Conservation (phyloP, 108 stramenopile genomes). For the Cyclotella distinguenda region DNA sequence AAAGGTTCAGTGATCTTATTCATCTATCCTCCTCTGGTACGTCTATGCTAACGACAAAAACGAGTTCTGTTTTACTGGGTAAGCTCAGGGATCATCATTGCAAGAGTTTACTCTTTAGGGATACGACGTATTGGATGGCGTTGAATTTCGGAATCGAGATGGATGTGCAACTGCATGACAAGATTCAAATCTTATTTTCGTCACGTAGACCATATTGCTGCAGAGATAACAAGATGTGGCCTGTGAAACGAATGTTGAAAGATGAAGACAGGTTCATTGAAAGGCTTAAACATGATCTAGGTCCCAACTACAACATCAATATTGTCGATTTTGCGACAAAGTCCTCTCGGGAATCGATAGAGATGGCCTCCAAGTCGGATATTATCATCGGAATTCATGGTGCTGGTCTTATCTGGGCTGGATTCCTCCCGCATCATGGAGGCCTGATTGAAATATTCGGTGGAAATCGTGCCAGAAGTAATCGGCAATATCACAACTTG, state of each 20-base stretch:
- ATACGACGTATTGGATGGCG: constrained; percentile 3
- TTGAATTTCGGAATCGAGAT: constrained; percentile 5
- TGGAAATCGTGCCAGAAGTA: not conserved
- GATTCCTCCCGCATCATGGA: constrained; percentile 11
- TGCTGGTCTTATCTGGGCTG: constrained; percentile 18
- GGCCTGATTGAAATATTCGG: constrained; percentile 27
- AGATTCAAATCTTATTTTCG: constrained; percentile 8
- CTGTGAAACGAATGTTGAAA: not conserved
- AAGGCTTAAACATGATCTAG: not conserved
- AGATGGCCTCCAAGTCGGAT: constrained; percentile 1
- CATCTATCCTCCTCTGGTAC: constrained; percentile 4
- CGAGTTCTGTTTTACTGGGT: not conserved
- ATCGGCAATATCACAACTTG: constrained; percentile 28
- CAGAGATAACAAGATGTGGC: not conserved
- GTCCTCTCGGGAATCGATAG: constrained; percentile 10
- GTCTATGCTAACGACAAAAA: constrained; percentile 13
- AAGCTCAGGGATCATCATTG: constrained; percentile 21
- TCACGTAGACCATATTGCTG: constrained; percentile 20
- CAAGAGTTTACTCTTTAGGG: constrained; percentile 19
- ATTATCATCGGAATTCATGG: constrained; percentile 28
- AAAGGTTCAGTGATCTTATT: constrained; percentile 1
- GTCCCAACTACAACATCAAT: constrained; percentile 9
- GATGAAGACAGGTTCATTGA: not conserved
- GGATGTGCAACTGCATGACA: not conserved
- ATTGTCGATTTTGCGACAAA: constrained; percentile 16